These are phyloP conservation scores for Sarcodon aspratus DNA, from an alignment of 768 basidiomycete genomes.

Conservation along the genomic window DNA sequence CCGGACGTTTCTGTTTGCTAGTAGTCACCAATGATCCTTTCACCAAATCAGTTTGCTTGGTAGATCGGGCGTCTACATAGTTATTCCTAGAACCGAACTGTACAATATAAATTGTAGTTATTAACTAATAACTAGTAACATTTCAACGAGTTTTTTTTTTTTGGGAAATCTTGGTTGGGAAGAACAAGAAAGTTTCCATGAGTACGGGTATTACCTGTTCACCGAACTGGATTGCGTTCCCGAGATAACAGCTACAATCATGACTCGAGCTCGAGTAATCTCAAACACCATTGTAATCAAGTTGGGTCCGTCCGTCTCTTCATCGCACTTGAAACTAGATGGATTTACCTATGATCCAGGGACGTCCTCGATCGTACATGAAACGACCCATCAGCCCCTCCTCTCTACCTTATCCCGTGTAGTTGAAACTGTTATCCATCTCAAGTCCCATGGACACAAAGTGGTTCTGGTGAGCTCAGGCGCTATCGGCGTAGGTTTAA, in stretches of 20 bases:
- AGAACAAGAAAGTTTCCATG: too few species aligned
- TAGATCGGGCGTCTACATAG: too few species aligned
- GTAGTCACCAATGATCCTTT: neutral
- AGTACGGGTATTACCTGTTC: too few species aligned
- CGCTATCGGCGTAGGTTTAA: conserved; percentile 92
- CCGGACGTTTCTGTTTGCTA: neutral
- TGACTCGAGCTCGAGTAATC: conserved; percentile 12
- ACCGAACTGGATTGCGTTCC: too few species aligned
- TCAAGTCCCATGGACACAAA: conserved; percentile 77
- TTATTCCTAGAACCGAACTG: too few species aligned
- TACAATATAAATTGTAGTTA: too few species aligned
- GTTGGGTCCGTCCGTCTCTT: conserved; percentile 14
- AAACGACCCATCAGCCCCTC: conserved; percentile 84
- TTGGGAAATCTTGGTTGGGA: too few species aligned
- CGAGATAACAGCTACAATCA: conserved; percentile 6
- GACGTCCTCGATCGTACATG: conserved; percentile 94
- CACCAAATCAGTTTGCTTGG: too few species aligned
- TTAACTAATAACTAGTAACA: too few species aligned
- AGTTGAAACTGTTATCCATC: conserved; percentile 79
- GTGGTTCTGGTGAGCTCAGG: conserved; percentile 95
- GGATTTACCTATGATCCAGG: conserved; percentile 31
- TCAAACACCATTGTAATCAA: conserved; percentile 21
- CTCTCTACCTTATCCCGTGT: conserved; percentile 85
- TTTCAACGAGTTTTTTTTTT: too few species aligned
- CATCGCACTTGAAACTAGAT: neutral